A percentile compares a stretch with the other conserved stretches of the same genome.
Conservation (phyloP, 371 early-diverging fungal genomes). For the Mortierella sp. region DNA sequence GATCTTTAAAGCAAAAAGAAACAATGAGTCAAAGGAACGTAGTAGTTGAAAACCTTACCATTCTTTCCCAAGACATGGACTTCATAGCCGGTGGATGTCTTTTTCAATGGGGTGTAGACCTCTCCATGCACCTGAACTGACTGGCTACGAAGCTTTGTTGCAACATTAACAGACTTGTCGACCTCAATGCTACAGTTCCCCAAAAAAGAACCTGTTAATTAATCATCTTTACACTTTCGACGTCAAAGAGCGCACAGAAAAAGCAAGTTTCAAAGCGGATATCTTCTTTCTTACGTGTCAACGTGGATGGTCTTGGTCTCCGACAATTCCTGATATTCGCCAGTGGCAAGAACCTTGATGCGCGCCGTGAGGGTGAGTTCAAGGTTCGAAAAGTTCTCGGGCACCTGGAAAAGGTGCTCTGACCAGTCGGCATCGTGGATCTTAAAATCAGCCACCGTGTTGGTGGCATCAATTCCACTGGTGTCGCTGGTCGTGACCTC, state of each 20-base stretch:
- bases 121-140: conserved; percentile 40
- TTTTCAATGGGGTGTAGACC: conserved; percentile 46
- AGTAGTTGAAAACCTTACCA: conserved; percentile 44
- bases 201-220: neutral
- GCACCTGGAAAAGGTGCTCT: conserved; percentile 38
- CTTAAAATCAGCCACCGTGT: conserved; percentile 41
- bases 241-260: neutral
- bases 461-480: conserved; percentile 45
- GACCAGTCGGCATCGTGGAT: conserved; percentile 49
- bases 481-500: conserved; percentile 46
- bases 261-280: neutral
- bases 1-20: neutral
- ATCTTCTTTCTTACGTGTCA: conserved; percentile 14
- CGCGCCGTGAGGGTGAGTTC: conserved; percentile 55
- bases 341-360: conserved; percentile 49
- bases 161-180: conserved; percentile 15
- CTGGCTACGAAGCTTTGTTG: conserved; percentile 14
- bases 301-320: neutral
- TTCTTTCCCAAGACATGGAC: conserved; percentile 65
- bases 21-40: neutral
- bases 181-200: neutral
- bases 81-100: conserved; percentile 48
- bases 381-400: conserved; percentile 46
- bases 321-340: conserved; percentile 21
- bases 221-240: neutral